Conservation (phyloP, 225 moss, liverwort and hornwort genomes). For the Pleurozium schreberi region DNA sequence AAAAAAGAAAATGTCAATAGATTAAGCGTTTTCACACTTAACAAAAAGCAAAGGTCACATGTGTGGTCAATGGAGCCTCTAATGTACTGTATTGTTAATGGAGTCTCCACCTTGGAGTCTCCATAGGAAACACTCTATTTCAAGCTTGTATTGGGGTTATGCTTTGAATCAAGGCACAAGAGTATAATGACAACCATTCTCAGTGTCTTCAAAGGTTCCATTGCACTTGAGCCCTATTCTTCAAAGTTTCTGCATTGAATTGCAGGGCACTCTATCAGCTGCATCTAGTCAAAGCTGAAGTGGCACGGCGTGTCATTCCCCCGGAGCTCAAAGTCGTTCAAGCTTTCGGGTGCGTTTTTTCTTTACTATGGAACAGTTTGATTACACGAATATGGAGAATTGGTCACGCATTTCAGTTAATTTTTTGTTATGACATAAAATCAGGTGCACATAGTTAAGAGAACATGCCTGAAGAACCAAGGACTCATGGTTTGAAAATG, state of each 20-base stretch:
- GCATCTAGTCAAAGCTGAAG: conserved; percentile 68
- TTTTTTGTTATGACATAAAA: background rate
- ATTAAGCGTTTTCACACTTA: background rate
- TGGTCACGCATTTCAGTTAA: background rate
- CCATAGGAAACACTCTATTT: background rate
- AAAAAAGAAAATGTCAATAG: background rate
- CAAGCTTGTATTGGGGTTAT: background rate
- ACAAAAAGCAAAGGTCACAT: too few species aligned
- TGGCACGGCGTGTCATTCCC: conserved; percentile 66
- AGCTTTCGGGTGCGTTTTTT: conserved; percentile 58
- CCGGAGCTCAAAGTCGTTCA: conserved; percentile 79
- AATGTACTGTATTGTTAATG: background rate
- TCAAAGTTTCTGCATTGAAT: background rate
- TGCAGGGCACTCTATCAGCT: conserved; percentile 76
- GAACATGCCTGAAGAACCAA: background rate
- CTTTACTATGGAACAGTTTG: background rate
- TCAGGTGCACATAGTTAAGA: background rate
- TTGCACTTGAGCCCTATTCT: background rate
- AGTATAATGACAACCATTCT: background rate
- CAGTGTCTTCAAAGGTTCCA: background rate
- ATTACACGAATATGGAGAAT: background rate
- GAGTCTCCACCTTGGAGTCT: too few species aligned
- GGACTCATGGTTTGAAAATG: background rate
- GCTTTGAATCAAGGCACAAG: background rate
- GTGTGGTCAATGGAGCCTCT: background rate